phyloP scores from a whole-genome alignment of 2,329 filamentous ascomycete species.

The Calonectria pseudoturangicola region DNA sequence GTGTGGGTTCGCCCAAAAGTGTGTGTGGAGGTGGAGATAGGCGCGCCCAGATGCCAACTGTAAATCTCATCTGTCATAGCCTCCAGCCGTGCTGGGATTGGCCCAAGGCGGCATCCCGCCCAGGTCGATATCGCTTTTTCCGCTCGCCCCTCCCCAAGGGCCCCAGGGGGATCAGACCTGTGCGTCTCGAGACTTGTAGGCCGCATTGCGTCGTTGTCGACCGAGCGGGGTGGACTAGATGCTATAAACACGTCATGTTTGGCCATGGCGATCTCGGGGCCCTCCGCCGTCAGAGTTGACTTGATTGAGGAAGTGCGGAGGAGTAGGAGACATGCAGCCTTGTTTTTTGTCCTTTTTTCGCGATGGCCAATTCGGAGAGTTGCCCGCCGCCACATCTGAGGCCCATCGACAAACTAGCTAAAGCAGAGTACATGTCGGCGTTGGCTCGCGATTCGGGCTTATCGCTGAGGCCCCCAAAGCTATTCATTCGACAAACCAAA shows the following conservation, averaged over 20 bases:
- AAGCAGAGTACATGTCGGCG: background rate
- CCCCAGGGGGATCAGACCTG: slow-evolving; percentile 24
- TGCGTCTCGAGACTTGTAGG: slow-evolving; percentile 30
- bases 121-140: slow-evolving; percentile 49
- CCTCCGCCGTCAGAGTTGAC: slow-evolving; percentile 5
- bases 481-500: background rate
- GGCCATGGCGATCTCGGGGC: slow-evolving; percentile 16
- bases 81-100: slow-evolving; percentile 44
- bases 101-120: slow-evolving; percentile 39
- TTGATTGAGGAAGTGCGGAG: background rate
- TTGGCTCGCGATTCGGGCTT: background rate
- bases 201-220: slow-evolving; percentile 29
- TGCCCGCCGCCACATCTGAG: slow-evolving; percentile 8
- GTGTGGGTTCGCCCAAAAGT: slow-evolving; percentile 20
- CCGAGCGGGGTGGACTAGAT: slow-evolving; percentile 25
- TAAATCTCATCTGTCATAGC: slow-evolving; percentile 54
- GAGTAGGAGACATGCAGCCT: background rate
- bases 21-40: slow-evolving; percentile 45
- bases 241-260: slow-evolving; percentile 23
- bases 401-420: background rate
- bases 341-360: background rate
- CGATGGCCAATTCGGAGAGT: background rate
- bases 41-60: slow-evolving; percentile 39
- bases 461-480: background rate
- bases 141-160: background rate